Evolutionary conservation across 768 basidiomycete genomes (phyloP).

Genomic region (Agaricus bisporus): DNA sequence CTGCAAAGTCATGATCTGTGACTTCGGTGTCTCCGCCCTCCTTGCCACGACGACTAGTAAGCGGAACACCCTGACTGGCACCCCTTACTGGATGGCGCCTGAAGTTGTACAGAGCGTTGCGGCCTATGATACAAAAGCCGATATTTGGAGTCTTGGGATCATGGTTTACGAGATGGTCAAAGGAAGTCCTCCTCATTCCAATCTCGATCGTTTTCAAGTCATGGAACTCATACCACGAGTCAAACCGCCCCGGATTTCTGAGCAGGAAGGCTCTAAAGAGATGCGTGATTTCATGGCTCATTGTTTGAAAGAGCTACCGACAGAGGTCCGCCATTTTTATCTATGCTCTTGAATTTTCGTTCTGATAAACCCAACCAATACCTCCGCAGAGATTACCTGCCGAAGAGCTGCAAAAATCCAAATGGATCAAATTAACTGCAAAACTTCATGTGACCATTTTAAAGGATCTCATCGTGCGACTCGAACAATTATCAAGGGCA

Average conservation of each 20-base stretch:
- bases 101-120: conserved; percentile 88
- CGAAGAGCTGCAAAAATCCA: conserved; percentile 81
- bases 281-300: conserved; percentile 83
- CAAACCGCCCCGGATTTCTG: conserved; percentile 74
- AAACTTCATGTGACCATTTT: conserved; percentile 65
- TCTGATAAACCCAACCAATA: no score
- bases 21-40: conserved; percentile 96
- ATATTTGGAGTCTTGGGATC: conserved; percentile 97
- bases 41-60: conserved; percentile 82
- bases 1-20: conserved; percentile 92
- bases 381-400: conserved; percentile 69
- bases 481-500: conserved; percentile 70
- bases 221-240: conserved; percentile 86
- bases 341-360: conserved; percentile 4
- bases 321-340: conserved; percentile 42
- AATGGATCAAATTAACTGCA: conserved; percentile 79
- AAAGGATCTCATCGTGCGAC: conserved; percentile 75
- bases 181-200: conserved; percentile 91
- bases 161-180: conserved; percentile 95
- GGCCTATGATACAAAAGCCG: conserved; percentile 95
- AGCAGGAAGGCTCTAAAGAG: conserved; percentile 75
- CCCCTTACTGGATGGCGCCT: conserved; percentile 99
- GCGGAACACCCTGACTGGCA: conserved; percentile 93
- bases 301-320: conserved; percentile 78
- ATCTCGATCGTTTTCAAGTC: conserved; percentile 79